These are phyloP conservation scores for Trichothecium sympodiale DNA, from an alignment of 2,329 filamentous ascomycete species.

Conservation along the genomic window DNA sequence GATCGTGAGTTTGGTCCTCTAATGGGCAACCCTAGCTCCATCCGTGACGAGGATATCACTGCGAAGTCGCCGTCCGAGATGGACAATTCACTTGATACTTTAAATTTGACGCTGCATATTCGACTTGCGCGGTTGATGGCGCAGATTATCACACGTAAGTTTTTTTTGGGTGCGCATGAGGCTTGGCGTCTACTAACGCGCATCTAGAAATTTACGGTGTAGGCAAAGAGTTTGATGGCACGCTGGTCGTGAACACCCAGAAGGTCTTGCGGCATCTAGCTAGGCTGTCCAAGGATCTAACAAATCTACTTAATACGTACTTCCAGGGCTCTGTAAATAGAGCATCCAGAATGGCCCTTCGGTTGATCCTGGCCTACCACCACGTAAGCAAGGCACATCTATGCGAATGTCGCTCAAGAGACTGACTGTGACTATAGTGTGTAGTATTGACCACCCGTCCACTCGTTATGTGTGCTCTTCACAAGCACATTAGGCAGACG, in stretches of 20 bases:
- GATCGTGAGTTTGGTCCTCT: constrained; percentile 16
- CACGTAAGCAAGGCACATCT: constrained; percentile 10
- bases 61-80: constrained; percentile 16
- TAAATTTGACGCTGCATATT: constrained; percentile 14
- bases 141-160: constrained; percentile 6
- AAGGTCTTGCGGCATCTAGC: constrained; percentile 15
- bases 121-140: constrained; percentile 14
- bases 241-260: constrained; percentile 15
- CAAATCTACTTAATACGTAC: constrained; percentile 14
- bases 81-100: constrained; percentile 13
- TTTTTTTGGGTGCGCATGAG: constrained; percentile 14
- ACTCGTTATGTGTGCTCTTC: constrained; percentile 19
- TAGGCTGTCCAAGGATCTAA: constrained; percentile 14
- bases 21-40: constrained; percentile 15
- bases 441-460: constrained; percentile 17
- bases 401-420: no score
- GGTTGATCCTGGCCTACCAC: constrained; percentile 15
- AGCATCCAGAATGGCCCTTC: constrained; percentile 14
- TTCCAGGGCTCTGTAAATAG: constrained; percentile 17
- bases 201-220: constrained; percentile 13
- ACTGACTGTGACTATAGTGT: constrained; percentile 7
- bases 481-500: constrained; percentile 18
- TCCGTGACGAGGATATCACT: constrained; percentile 18
- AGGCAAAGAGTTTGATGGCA: constrained; percentile 15
- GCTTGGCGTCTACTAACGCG: constrained; percentile 16